Base-by-base conservation (phyloP, 768 basidiomycete genomes). In the Leccinum boreale region DNA sequence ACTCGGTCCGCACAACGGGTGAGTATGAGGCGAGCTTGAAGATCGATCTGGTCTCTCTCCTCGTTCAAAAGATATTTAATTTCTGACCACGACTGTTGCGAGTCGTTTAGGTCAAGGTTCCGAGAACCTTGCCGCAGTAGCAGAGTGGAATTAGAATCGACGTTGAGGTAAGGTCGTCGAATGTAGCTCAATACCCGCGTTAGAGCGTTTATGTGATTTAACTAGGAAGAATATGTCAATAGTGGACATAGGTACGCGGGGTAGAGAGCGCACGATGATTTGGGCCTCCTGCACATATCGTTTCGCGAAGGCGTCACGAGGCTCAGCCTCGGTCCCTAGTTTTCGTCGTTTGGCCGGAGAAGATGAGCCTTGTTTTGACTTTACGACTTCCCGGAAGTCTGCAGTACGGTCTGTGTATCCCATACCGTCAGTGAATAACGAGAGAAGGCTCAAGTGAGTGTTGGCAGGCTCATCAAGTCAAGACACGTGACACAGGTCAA, bases 21-120 rank as follows among this genome's bases (percentile, higher is more conserved):
- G 50, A 98, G 78, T 55, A 97, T 88, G 65, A 93, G 81, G 62
- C 90, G 87, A 31, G 92, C 89, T 69, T 96, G 90, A 59, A 94
- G 75, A 79, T 99, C 97, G 53, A 99, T 91, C 75, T 97, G 93
- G 74, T 98, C 95, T 59, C 95, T 81, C 71, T 99, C 95, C 61
- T 92, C 85, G 68, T 98, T 94, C 9, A 85, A 85, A 6, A 99
- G 81, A 65, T 87, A 77, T 60, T 82, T 84, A 52, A 92, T 77
- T 53, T 81, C 81, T 17, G 79, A 71, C 89, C 88, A 91, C 47
- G 78, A 75, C 58, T 79, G 75, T 58, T 78, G 73, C 49, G 80
- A 69, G 53, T 75, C 75, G 23, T 68, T 74, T 12, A 90, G 66
- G 74, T 92, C 86, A 55, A 90, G 73, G 46, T 70, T 81, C 46